Evolutionary conservation across 2,329 filamentous ascomycete species (phyloP), one percentile per base, ranked within the genome.

Genomic region (Colletotrichum viniferum): DNA sequence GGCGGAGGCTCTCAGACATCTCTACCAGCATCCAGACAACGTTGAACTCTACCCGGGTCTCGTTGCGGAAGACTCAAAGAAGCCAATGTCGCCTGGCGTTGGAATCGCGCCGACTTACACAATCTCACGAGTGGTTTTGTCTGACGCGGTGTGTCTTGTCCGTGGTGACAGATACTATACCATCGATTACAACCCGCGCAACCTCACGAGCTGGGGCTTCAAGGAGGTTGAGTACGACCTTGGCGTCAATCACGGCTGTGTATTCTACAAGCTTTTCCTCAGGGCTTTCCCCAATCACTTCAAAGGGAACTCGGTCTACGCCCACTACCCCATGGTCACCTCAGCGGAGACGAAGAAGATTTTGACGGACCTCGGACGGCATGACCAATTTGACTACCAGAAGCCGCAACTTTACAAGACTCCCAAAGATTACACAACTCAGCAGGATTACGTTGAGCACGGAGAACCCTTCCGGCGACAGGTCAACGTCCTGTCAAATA

Each of bases 191-290:
- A 91, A 93, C 78, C 91, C 95, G 0, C 90, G 91, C 10, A 91
- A 92, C 78, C 84, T 97, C 62, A 97, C 95, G 2, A 96, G 95
- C 84, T 98, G 95, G 95, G 95, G 95, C 24, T 96, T 91, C 85
- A 91, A 92, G 70, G 93, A 95, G 81, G 93, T 91, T 5, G 89
- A 94, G 24, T 95, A 93, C 71, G 94, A 97, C 78, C 85, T 92
- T 26, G 91, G 90, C 74, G 85, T 96, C 78, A 94, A 97, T 83
- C 93, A 97, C 81, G 95, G 95, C 62, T 95, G 94, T 78, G 91
- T 96, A 14, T 94, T 96, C 84, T 96, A 96, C 87, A 97, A 97
- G 86, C 89, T 97, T 43, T 93, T 96, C 81, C 87, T 95, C 43
- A 90, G 93, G 7, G 94, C 94, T 1, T 95, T 97, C 87, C 95